Base-by-base conservation (phyloP, 495 filamentous ascomycete genomes). In the Pseudotulostoma volvatum region DNA sequence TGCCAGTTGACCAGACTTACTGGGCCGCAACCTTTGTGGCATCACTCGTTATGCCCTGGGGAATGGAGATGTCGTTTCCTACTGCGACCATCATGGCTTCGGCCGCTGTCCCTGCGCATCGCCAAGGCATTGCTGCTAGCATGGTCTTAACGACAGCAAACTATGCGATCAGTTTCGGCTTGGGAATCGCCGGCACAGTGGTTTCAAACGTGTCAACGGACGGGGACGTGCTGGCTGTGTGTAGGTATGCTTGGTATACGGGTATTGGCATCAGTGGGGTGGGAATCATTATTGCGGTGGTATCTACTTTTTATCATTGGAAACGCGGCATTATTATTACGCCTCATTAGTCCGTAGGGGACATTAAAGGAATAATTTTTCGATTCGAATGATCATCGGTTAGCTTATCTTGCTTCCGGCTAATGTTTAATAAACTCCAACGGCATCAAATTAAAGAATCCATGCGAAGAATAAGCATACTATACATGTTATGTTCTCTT, bases 41-140 rank as follows among this genome's bases (percentile, higher is more conserved):
- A 7, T 50, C 43, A 9, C 7, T 69, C 0, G 41, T 70, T 3
- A 62, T 57, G 16, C 55, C 63, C 1, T 61, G 56, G 51, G 62
- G 64, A 13, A 67, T 68, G 65, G 64, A 70, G 33, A 60, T 64
- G 52, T 61, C 54, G 13, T 71, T 69, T 17, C 65, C 66, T 1
- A 60, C 67, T 0, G 61, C 52, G n/a, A 62, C 54, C 1, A 51
- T 67, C 11, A 59, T 68, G 8, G 40, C 66, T 1, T 53, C 50
- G 25, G 56, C 63, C 31, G 48, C 58, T 9, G 53, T 67, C 16
- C 52, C 51, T 9, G 52, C 44, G 18, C 41, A 58, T 17, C 48
- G 65, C 34, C 65, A 68, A 38, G 65, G 65, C 1, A 55, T 66
- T n/a, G 60, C 52, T 5, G 55, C 59, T 1, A 57, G 52, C 33